phyloP scores from a whole-genome alignment of 116 monocot genomes.

The Thalassia testudinum region DNA sequence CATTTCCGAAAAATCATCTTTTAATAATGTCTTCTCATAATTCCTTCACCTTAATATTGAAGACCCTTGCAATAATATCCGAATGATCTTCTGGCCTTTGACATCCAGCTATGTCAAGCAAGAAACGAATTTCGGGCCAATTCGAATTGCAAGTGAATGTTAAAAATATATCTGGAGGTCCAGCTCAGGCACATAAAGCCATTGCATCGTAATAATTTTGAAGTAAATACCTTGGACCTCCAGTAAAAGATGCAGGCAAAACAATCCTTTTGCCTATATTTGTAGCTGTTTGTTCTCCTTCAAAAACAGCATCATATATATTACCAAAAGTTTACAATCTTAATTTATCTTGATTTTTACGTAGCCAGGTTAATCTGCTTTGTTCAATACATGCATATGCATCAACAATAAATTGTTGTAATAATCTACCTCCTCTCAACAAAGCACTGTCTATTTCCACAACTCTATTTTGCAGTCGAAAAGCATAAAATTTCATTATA shows the following conservation, averaged over 20 bases:
- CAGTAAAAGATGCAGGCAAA: background rate
- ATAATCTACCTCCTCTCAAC: background rate
- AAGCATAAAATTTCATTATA: background rate
- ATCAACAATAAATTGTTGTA: background rate
- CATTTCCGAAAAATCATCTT: background rate
- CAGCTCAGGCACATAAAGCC: constrained; percentile 6
- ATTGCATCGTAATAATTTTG: constrained; percentile 27
- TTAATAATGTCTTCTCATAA: background rate
- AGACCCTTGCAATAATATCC: constrained; percentile 4
- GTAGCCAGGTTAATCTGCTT: background rate
- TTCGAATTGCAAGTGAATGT: constrained; percentile 17
- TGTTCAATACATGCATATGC: background rate
- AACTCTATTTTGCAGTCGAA: background rate
- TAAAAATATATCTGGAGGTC: constrained; percentile 11
- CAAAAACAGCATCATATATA: background rate
- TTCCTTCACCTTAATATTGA: constrained; percentile 5
- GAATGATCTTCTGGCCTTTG: background rate
- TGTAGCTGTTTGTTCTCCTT: background rate
- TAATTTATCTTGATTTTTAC: background rate
- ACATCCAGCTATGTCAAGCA: background rate
- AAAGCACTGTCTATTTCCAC: background rate
- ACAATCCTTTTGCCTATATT: constrained; percentile 4
- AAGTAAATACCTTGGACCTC: constrained; percentile 13
- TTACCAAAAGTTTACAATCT: background rate
- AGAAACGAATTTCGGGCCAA: constrained; percentile 1